phyloP scores from a whole-genome alignment of 2,329 filamentous ascomycete species.

The Colletotrichum sidae region DNA sequence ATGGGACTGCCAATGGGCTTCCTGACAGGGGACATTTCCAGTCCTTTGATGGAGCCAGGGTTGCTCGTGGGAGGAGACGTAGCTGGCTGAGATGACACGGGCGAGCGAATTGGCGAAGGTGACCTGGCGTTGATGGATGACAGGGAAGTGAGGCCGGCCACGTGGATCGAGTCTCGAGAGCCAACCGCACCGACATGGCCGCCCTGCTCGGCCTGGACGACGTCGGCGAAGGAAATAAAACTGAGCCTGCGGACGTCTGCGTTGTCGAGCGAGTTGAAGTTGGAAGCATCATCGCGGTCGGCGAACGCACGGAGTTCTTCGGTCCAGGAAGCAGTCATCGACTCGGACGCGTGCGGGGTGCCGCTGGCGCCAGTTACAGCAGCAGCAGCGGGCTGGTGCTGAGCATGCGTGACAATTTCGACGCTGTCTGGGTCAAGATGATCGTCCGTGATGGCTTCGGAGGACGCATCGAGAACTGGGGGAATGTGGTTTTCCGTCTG shows the following conservation, averaged over 20 bases:
- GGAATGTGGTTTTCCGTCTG: constrained; percentile 95
- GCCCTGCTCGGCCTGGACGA: constrained; percentile 86
- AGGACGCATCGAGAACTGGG: constrained; percentile 89
- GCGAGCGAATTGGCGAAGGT: constrained; percentile 83
- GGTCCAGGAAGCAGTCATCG: constrained; percentile 62
- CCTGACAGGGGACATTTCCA: constrained; percentile 76
- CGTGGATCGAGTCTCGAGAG: constrained; percentile 77
- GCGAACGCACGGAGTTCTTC: constrained; percentile 69
- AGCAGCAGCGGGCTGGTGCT: constrained; percentile 82
- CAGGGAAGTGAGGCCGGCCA: constrained; percentile 74
- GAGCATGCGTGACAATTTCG: constrained; percentile 89
- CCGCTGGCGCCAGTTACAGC: constrained; percentile 67
- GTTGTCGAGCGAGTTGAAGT: constrained; percentile 81
- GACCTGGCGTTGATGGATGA: constrained; percentile 71
- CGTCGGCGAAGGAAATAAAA: constrained; percentile 97
- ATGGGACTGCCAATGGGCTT: constrained; percentile 73
- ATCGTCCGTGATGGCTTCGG: constrained; percentile 89
- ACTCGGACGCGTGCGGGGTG: constrained; percentile 52
- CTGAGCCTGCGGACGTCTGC: constrained; percentile 85
- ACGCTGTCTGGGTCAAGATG: constrained; percentile 88
- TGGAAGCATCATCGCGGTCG: constrained; percentile 73
- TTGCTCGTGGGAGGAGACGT: constrained; percentile 83
- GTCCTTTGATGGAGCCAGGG: constrained; percentile 77
- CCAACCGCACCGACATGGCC: constrained; percentile 61
- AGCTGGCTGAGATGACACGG: constrained; percentile 76